Base-by-base conservation (phyloP, 202 grass and related monocot species). In the Eragrostis tef region DNA sequence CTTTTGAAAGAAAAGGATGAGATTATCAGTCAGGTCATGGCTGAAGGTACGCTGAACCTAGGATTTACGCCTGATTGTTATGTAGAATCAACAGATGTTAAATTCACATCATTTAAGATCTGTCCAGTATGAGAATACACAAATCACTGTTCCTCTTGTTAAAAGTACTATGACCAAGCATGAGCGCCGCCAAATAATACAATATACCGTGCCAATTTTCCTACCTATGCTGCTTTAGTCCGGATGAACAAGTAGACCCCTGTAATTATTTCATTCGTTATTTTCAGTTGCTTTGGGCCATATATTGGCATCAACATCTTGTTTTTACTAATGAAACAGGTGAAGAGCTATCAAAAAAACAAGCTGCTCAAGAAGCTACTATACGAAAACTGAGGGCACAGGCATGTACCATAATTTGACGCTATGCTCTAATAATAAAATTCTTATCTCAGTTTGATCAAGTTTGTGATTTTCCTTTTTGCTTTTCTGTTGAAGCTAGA, bases 1-100 rank as follows among this genome's bases (percentile, higher is more conserved):
- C 97, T 99, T 92, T 91, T 99, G 89, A 99, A 99, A 96, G 93
- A 99, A 77, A 99, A 99, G 69, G 97, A 99, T 79, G 97, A 96
- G 83, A 99, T 99, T 79, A 99, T 99, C 78, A 96, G 29, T 92
- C 97, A 99, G 88, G 97, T 99, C 68, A 99, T 99, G 97, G 97
- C 97, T 84, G 97, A 99, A 99, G 97, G 97, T 95, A 98, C 47
- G 67, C 51, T 71, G 7, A 83, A 81, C 49, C 13, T 25, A 73
- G n/a, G 6, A 70, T 82, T 60, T 59, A 49, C 63, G 10, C 11
- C 29, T 86, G 50, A 70, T 77, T 24, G 57, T 39, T 81, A 76
- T 83, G 64, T 50, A 80, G 72, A 12, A 64, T 81, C 17, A 58
- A 79, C 25, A 44, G 31, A 7, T 81, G 11, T 79, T 77, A 80